A percentile compares a stretch with the other conserved stretches of the same genome.
phyloP scores from a whole-genome alignment of 1,284 basidiomycete genomes.

The Rhodotorula sp. region DNA sequence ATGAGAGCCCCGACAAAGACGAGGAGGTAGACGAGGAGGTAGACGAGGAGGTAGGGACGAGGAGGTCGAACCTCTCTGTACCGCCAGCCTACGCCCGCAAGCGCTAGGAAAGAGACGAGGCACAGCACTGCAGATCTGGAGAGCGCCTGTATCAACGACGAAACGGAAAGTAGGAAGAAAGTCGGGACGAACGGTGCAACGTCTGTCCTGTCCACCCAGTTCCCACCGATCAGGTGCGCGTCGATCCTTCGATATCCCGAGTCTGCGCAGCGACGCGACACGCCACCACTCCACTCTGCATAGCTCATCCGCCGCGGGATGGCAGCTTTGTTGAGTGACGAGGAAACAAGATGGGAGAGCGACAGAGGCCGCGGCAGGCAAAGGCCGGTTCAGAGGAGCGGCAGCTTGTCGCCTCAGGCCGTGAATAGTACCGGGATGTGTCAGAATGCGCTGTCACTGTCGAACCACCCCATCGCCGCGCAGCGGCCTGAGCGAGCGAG shows the following conservation, averaged over 20 bases:
- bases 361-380: neutral
- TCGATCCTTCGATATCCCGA: neutral
- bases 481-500: no score
- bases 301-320: neutral
- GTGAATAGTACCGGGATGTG: no score
- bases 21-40: neutral
- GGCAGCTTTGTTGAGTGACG: neutral
- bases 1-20: neutral
- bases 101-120: conserved; percentile 12
- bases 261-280: neutral
- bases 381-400: no score
- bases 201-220: neutral
- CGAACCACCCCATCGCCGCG: no score
- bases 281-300: neutral
- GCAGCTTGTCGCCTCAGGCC: no score
- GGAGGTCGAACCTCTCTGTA: neutral
- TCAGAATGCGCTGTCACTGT: no score
- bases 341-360: neutral
- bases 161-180: neutral
- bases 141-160: neutral
- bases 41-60: neutral
- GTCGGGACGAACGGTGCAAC: conserved; percentile 9
- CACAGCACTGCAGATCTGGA: conserved; percentile 4
- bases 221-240: conserved; percentile 12
- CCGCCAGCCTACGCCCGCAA: neutral